Conservation (phyloP, 768 basidiomycete species). For the Tulasnella calospora region DNA sequence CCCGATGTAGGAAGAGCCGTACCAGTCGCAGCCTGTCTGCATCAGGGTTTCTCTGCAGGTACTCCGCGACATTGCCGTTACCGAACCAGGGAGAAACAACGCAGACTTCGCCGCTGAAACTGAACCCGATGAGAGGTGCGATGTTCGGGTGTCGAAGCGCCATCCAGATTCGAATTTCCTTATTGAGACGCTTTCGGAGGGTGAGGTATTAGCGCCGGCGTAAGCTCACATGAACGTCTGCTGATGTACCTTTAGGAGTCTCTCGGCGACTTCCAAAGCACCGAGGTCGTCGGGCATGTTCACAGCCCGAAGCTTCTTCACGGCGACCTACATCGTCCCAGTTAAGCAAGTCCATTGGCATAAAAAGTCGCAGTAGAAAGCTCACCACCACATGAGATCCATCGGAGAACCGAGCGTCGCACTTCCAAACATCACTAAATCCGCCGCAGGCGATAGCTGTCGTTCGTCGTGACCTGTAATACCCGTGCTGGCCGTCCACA, state of each 20-base stretch:
- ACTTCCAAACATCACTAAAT: conserved; percentile 19
- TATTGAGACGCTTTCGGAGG: background rate
- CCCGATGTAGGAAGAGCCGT: background rate
- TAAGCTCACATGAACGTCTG: background rate
- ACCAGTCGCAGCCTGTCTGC: background rate
- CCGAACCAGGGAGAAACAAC: background rate
- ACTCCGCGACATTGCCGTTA: background rate
- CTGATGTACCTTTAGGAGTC: background rate
- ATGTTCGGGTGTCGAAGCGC: conserved; percentile 7
- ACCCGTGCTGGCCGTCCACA: background rate
- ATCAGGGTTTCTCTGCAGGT: conserved; percentile 7
- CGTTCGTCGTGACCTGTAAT: background rate
- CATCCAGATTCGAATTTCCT: conserved; percentile 12
- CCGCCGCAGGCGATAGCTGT: conserved; percentile 11
- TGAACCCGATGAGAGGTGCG: conserved; percentile 13
- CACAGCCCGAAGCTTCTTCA: conserved; percentile 10
- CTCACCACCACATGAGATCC: background rate
- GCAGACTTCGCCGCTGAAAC: background rate
- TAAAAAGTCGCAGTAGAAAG: background rate
- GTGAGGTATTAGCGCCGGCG: background rate
- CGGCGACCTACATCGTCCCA: background rate
- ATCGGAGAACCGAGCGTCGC: conserved; percentile 1
- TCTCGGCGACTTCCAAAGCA: background rate
- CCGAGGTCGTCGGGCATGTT: background rate
- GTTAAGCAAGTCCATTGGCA: background rate